Base-by-base conservation (phyloP, 164 flowering plant species). In the Sedum album region DNA sequence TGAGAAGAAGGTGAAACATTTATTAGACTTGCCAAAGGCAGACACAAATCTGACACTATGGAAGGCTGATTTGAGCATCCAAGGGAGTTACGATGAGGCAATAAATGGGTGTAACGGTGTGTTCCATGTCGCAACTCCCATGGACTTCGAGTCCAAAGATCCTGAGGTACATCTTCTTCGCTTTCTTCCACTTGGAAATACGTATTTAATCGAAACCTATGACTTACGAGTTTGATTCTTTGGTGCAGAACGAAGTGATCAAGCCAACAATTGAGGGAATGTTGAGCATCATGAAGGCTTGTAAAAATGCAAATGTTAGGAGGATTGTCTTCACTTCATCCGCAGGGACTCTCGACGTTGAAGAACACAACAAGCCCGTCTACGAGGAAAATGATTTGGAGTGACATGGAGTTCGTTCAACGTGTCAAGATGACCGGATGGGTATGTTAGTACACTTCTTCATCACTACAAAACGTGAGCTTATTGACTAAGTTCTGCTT, bases 41-140 rank as follows among this genome's bases (percentile, higher is more conserved):
- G 26, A 77, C n/a, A 77, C 82, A 7, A 75, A 82, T 31, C 57
- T 89, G 75, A 81, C 80, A 2, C 66, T 89, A 28, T 86, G 89
- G 89, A 89, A 84, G 71, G 92, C 92, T 0, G 90, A 86, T 49
- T 72, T 89, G 20, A 46, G 33, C 0, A 80, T 76, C 10, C 82
- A 83, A 33, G 96, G 96, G 39, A 85, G 89, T 83, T 89, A 81
- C 55, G 90, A 89, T 60, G 86, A 79, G 33, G 86, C 88, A 28
- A 81, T 89, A 1, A 26, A 75, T 62, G 92, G 90, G 0, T 87
- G 96, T 73, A 44, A 69, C 21, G 96, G 90, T 0, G 92, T 89
- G 2, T 89, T 89, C 76, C 96, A 89, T 68, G 84, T 86, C 3
- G 96, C 96, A 30, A 86, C 96, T 0, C 92, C 96, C 35, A 86